These are phyloP conservation scores for Nephelium lappaceum DNA, from an alignment of 345 rosid genomes.

Conservation along the genomic window DNA sequence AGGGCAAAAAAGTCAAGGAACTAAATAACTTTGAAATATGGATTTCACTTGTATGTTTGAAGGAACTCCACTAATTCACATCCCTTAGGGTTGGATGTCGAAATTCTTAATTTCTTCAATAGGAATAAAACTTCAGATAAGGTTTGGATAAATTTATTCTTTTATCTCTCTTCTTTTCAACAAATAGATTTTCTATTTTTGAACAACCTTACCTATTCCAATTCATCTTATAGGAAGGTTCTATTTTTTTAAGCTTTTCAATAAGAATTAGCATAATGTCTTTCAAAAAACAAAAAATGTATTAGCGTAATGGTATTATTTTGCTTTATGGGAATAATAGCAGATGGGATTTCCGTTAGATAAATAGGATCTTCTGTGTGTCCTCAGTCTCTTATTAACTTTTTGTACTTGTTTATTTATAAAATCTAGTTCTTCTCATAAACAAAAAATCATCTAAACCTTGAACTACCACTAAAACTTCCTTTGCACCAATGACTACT, in stretches of 20 bases:
- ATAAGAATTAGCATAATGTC: neutral
- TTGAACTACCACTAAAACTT: neutral
- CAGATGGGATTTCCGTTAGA: neutral
- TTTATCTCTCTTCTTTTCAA: neutral
- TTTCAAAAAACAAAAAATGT: neutral
- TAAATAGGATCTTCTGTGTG: neutral
- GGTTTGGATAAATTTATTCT: neutral
- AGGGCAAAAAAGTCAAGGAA: neutral
- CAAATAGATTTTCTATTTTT: neutral
- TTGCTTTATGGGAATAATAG: neutral
- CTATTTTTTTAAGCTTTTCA: neutral
- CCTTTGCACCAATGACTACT: neutral
- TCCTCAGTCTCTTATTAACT: too few relatives aligned
- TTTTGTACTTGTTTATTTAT: neutral
- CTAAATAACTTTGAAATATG: neutral
- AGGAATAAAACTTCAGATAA: neutral
- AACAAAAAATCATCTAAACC: neutral
- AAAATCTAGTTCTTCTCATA: neutral
- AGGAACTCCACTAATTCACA: neutral
- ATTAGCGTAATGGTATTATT: neutral
- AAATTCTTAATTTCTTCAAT: neutral
- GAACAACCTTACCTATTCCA: neutral
- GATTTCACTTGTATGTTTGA: neutral
- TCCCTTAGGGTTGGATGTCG: neutral
- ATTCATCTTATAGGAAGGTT: neutral